Percentiles rank a stretch among this genome's conserved stretches.
phyloP scores from a whole-genome alignment of 2,329 filamentous ascomycete genomes.

The Penicillium sp. region DNA sequence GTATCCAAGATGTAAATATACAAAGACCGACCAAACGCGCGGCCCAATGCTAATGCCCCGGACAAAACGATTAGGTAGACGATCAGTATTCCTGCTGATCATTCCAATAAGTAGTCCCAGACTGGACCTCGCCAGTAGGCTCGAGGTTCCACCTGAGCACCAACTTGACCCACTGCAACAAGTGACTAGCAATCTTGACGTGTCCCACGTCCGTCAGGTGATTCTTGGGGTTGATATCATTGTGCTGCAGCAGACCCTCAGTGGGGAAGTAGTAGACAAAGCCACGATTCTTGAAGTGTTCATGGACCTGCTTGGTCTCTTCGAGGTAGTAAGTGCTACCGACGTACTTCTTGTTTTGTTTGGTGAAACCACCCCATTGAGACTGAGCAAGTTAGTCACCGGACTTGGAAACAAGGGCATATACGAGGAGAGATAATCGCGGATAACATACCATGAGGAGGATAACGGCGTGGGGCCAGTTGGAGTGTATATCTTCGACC shows the following conservation, averaged over 20 bases:
- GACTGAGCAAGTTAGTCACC: constrained; percentile 34
- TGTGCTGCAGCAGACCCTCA: constrained; percentile 58
- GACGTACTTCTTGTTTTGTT: constrained; percentile 50
- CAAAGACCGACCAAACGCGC: background rate
- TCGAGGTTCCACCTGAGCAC: constrained; percentile 56
- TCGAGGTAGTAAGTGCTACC: constrained; percentile 49
- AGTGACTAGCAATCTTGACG: constrained; percentile 58
- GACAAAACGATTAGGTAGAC: background rate
- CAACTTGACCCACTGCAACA: constrained; percentile 56
- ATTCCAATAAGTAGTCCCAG: constrained; percentile 54
- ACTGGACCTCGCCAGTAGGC: constrained; percentile 53
- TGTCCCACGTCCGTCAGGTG: constrained; percentile 61
- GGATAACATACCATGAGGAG: constrained; percentile 36
- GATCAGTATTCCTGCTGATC: constrained; percentile 45
- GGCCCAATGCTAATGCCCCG: background rate
- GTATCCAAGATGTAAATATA: background rate
- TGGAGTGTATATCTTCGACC: constrained; percentile 40
- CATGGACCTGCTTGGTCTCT: constrained; percentile 51
- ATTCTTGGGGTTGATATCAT: constrained; percentile 57
- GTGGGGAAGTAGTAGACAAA: constrained; percentile 63
- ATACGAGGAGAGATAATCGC: background rate
- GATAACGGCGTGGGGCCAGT: constrained; percentile 44
- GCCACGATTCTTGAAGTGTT: constrained; percentile 50
- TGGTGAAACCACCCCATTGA: constrained; percentile 54
- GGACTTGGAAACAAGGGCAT: background rate